These are phyloP conservation scores for Colletotrichum phormii DNA, from an alignment of 2,329 filamentous ascomycete genomes.

Conservation along the genomic window DNA sequence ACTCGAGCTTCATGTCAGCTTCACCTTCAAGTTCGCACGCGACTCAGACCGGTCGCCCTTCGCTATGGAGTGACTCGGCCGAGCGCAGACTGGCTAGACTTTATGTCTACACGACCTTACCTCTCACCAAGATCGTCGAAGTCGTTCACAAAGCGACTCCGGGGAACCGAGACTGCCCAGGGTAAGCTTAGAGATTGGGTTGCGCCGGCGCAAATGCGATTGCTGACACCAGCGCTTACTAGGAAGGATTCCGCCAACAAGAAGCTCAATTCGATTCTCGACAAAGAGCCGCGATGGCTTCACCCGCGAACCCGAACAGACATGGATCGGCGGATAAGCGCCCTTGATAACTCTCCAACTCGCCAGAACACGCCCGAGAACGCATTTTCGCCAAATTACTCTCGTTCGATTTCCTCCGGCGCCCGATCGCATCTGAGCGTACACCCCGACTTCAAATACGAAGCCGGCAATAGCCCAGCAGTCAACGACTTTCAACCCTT, in stretches of 20 bases:
- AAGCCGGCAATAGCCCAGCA: conserved; percentile 20
- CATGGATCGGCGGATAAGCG: conserved; percentile 62
- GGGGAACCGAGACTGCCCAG: conserved; percentile 37
- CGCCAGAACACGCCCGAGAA: conserved; percentile 39
- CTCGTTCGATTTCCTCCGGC: conserved; percentile 22
- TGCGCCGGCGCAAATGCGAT: conserved; percentile 19
- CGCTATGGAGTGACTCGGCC: conserved; percentile 65
- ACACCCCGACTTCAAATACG: conserved; percentile 32
- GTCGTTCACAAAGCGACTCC: conserved; percentile 55
- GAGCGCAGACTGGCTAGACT: conserved; percentile 66
- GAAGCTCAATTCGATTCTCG: conserved; percentile 66
- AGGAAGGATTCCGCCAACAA: conserved; percentile 71
- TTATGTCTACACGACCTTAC: conserved; percentile 67
- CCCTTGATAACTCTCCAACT: conserved; percentile 54
- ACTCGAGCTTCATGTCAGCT: conserved; percentile 28
- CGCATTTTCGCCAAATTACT: conserved; percentile 15
- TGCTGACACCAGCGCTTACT: conserved; percentile 34
- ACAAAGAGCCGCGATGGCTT: conserved; percentile 69
- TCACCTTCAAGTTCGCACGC: conserved; percentile 45
- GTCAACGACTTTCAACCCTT: conserved; percentile 10
- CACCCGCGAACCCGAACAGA: conserved; percentile 63
- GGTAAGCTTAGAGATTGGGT: conserved; percentile 14
- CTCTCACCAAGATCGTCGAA: conserved; percentile 61
- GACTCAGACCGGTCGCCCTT: conserved; percentile 60
- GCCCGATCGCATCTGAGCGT: conserved; percentile 4